A percentile compares a stretch with the other conserved stretches of the same genome.
Conservation (phyloP, 2,329 filamentous ascomycete species). For the Gaeumannomyces sp. region DNA sequence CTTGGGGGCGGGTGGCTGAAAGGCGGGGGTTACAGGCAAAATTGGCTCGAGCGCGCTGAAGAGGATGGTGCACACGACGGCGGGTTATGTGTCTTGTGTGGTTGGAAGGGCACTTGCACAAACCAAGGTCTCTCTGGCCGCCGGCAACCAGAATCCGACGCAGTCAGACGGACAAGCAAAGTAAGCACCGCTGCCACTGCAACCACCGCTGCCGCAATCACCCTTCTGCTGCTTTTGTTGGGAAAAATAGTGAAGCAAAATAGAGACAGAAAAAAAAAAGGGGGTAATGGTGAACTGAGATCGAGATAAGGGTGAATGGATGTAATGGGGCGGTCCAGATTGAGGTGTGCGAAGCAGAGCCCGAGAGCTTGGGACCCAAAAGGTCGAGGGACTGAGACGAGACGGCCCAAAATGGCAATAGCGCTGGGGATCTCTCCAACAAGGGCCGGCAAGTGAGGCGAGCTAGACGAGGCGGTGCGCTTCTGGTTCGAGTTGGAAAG, state of each 20-base stretch:
- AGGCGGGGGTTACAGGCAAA: conserved; percentile 1
- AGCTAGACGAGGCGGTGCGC: not conserved
- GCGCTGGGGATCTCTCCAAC: not conserved
- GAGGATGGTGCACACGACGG: not conserved
- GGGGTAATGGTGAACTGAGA: not conserved
- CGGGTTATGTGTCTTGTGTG: not conserved
- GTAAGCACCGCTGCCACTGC: not conserved
- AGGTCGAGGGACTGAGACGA: not conserved
- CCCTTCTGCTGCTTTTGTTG: too few relatives aligned
- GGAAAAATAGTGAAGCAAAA: not conserved
- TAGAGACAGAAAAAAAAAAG: not conserved
- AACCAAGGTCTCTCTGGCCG: not conserved
- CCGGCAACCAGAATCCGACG: not conserved
- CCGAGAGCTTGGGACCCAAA: not conserved
- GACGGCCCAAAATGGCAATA: not conserved
- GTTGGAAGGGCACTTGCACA: not conserved
- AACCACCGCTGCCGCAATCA: not conserved
- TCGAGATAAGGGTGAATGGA: not conserved
- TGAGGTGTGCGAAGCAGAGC: not conserved
- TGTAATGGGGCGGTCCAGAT: not conserved
- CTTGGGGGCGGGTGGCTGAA: not conserved
- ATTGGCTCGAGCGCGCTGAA: not conserved
- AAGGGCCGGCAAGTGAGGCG: not conserved
- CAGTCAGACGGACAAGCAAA: not conserved
- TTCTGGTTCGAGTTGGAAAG: too few relatives aligned